Evolutionary conservation across 306 rosid genomes (phyloP).

Genomic region (Bauhinia variegata): DNA sequence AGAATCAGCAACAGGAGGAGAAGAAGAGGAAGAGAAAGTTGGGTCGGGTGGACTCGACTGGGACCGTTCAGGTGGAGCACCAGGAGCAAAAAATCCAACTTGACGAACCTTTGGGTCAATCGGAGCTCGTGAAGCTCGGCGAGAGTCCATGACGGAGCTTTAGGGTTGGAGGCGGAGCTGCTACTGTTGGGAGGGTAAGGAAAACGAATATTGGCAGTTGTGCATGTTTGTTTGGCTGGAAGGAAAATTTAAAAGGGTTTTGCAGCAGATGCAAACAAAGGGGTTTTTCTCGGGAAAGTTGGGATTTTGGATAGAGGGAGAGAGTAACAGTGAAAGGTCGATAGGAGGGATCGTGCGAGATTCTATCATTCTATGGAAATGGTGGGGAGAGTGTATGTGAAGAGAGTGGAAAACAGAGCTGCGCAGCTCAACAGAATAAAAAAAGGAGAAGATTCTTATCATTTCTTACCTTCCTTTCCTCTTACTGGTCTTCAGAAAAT

Average conservation of each 20-base stretch:
- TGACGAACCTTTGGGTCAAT: conserved; percentile 51
- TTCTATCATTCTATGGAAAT: conserved; percentile 2
- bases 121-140: conserved; percentile 47
- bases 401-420: not conserved
- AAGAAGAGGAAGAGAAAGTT: not conserved
- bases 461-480: not conserved
- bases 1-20: conserved; percentile 32
- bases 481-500: too few species aligned
- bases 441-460: not conserved
- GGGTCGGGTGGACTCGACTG: conserved; percentile 41
- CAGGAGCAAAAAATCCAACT: conserved; percentile 49
- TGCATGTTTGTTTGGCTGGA: conserved; percentile 25
- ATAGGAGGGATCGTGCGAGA: not conserved
- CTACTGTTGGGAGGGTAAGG: conserved; percentile 21
- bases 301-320: conserved; percentile 4
- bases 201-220: conserved; percentile 5
- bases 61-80: conserved; percentile 37
- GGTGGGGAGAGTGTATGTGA: not conserved
- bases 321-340: not conserved
- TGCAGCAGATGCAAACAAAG: not conserved
- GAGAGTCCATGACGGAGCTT: conserved; percentile 31
- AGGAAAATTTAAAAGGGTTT: conserved; percentile 3
- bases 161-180: conserved; percentile 19
- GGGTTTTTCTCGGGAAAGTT: conserved; percentile 2
- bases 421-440: conserved; percentile 8